These are phyloP conservation scores for Ceratobasidium sp. DNA, from an alignment of 1,284 basidiomycete genomes.

Conservation along the genomic window DNA sequence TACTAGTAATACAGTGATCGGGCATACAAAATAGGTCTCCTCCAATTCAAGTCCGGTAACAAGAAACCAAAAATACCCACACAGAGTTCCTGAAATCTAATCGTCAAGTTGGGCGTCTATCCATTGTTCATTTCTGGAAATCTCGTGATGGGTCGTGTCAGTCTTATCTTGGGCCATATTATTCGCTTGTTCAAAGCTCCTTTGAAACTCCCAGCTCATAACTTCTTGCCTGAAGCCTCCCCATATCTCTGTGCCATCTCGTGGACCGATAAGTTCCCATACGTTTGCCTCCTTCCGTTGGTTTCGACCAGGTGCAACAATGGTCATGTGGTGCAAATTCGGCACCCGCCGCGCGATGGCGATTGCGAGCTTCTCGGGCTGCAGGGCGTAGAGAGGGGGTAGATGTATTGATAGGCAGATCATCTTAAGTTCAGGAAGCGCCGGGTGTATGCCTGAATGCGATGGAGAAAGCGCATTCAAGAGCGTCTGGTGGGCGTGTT, in stretches of 20 bases:
- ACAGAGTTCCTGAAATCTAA: too few species aligned
- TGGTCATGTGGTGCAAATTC: neutral
- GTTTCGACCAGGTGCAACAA: slow-evolving; percentile 27
- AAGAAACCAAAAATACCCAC: too few species aligned
- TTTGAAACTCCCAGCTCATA: slow-evolving; percentile 18
- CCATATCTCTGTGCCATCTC: neutral
- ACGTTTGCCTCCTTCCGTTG: neutral
- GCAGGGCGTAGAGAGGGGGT: neutral
- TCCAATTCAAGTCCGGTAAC: too few species aligned
- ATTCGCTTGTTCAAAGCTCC: neutral
- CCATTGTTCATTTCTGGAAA: too few species aligned
- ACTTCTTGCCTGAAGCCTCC: slow-evolving; percentile 21
- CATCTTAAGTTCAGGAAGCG: neutral
- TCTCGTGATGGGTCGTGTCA: neutral
- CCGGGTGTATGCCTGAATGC: neutral
- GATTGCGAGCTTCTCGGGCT: slow-evolving; percentile 10
- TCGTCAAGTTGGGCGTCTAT: too few species aligned
- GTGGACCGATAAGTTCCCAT: slow-evolving; percentile 10
- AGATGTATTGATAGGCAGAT: slow-evolving; percentile 34
- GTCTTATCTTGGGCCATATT: neutral
- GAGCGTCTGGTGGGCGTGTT: slow-evolving; percentile 2
- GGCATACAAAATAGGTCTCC: too few species aligned
- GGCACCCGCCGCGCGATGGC: slow-evolving; percentile 10
- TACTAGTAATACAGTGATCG: too few species aligned
- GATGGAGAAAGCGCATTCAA: slow-evolving; percentile 4